phyloP scores from a whole-genome alignment of 1,284 basidiomycete species.

The Cutaneotrichosporon sp. region DNA sequence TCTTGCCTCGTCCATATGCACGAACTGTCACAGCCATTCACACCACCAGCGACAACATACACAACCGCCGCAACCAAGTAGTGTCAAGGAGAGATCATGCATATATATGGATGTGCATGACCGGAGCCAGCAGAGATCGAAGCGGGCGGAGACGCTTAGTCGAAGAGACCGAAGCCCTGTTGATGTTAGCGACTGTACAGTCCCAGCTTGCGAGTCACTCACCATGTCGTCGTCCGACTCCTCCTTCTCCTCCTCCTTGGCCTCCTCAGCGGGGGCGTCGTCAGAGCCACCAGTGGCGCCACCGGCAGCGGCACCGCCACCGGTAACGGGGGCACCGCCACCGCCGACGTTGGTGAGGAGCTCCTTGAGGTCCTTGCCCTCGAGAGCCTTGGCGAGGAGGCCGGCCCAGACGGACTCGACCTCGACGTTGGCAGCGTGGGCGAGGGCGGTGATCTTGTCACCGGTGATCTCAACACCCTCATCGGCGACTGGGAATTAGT shows the following conservation, averaged over 20 bases:
- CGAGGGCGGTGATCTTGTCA: conserved; percentile 85
- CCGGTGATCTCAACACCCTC: conserved; percentile 93
- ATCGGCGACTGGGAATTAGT: conserved; percentile 64
- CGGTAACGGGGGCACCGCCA: conserved; percentile 72
- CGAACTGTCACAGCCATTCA: background rate
- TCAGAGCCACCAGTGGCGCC: conserved; percentile 60
- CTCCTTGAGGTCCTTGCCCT: conserved; percentile 96
- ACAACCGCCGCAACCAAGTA: background rate
- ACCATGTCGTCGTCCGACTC: conserved; percentile 89
- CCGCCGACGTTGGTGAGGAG: conserved; percentile 88
- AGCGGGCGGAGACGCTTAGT: conserved; percentile 56
- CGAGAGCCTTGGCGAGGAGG: conserved; percentile 94
- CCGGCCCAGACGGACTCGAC: conserved; percentile 97
- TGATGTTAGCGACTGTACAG: background rate
- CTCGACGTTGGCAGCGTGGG: conserved; percentile 77
- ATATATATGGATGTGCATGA: conserved; percentile 14
- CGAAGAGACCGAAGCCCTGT: conserved; percentile 78
- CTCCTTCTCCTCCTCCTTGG: conserved; percentile 77
- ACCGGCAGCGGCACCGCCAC: conserved; percentile 58
- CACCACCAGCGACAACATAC: background rate
- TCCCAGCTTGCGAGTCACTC: conserved; percentile 43
- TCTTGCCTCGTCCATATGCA: background rate
- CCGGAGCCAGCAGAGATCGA: conserved; percentile 8
- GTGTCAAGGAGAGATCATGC: conserved; percentile 17
- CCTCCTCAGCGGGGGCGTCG: conserved; percentile 68